Base-by-base conservation (phyloP, 192 early-diverging fungal genomes). In the Rhizophagus sp. region DNA sequence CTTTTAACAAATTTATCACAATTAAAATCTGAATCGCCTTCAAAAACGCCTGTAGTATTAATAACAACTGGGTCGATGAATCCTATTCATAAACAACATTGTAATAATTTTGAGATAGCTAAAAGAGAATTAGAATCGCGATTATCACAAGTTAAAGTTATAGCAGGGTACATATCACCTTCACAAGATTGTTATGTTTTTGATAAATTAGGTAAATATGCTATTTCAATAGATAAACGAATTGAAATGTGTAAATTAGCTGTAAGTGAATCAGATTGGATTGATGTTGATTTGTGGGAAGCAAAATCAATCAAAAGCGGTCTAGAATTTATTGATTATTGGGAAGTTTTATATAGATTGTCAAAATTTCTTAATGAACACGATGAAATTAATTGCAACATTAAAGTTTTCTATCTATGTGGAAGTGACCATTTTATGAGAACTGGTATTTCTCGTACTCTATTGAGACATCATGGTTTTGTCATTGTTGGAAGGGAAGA, bases 241-340 rank as follows among this genome's bases (percentile, higher is more conserved):
- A 50, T 83, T 39, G 82, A 80, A 15, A 80, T 85, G 33, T 82
- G 82, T 62, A 73, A 80, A 3, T 80, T 85, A 4, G 81, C 82
- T 39, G 82, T 81, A 2, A 41, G 50, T 6, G 80, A 85, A 24
- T 83, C 82, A 6, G 62, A 83, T 78, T 85, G 84, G 84, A 81
- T 85, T 41, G 84, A 85, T 73, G 84, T 85, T 9, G 81, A 83
- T 49, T 49, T 72, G 13, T 85, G 84, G 84, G 84, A 85, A 75
- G 39, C 84, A 39, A 85, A 22, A 36, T 78, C 82, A 62, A 70
- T 74, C 39, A 47, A 33, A 19, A 41, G 22, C 3, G 0, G 17
- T 36, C n/a, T 22, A 64, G 10, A 2, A 17, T 85, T 85, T 70
- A 77, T 76, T 52, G 80, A 81, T 62, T 83, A 79, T 57, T 67